Evolutionary conservation across 768 basidiomycete genomes (phyloP).

Genomic region (Coprinopsis strossmayeri): DNA sequence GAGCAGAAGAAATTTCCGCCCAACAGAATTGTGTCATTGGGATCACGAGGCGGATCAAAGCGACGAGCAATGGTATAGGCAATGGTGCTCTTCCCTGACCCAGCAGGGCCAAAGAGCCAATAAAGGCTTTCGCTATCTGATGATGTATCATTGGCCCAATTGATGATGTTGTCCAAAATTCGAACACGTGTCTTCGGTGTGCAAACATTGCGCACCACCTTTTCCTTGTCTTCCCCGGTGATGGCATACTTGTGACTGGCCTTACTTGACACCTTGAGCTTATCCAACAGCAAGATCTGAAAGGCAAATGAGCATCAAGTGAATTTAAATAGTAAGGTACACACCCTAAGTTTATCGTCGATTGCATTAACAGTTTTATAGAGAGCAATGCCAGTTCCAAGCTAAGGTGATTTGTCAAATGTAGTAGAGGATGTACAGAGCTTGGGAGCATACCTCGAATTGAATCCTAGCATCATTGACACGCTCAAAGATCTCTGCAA

Average conservation of each 20-base stretch:
- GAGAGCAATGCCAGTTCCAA: conserved; percentile 9
- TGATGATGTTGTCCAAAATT: conserved; percentile 15
- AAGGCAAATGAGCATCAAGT: conserved; percentile 1
- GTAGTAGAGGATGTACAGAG: not conserved
- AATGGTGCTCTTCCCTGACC: conserved; percentile 21
- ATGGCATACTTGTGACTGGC: conserved; percentile 11
- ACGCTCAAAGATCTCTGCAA: conserved; percentile 13
- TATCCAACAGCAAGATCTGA: conserved; percentile 8
- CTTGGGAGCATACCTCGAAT: conserved; percentile 12
- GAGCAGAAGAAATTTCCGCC: conserved; percentile 25
- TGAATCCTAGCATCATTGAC: conserved; percentile 13
- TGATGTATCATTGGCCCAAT: conserved; percentile 19
- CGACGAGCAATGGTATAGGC: conserved; percentile 17
- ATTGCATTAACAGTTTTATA: conserved; percentile 10
- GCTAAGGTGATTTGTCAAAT: conserved; percentile 8
- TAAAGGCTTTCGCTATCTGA: conserved; percentile 12
- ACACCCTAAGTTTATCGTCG: conserved; percentile 7
- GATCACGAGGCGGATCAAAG: conserved; percentile 11
- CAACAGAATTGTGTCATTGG: conserved; percentile 11
- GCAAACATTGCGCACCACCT: conserved; percentile 15
- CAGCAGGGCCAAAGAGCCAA: conserved; percentile 17
- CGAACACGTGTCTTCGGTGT: conserved; percentile 19
- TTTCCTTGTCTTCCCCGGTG: conserved; percentile 7
- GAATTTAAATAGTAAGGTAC: not conserved
- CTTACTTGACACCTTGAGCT: conserved; percentile 11